Base-by-base conservation (phyloP, 192 early-diverging fungal species). In the Mortierella claussenii region DNA sequence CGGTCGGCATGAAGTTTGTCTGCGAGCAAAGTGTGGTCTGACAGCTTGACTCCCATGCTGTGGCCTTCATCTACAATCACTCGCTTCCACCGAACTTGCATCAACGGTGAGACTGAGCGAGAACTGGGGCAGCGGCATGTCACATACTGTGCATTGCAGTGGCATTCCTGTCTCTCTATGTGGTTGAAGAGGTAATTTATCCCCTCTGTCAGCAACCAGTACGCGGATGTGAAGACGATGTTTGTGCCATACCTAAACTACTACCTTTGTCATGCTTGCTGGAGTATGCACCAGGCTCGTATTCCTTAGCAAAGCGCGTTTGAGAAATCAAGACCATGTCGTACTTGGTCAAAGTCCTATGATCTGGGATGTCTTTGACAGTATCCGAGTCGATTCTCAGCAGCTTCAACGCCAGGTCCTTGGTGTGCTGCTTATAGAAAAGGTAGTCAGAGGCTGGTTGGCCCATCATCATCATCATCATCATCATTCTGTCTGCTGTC, bases 31-130 rank as follows among this genome's bases (percentile, higher is more conserved):
- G 82, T 78, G 32, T 69, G 87, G 61, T 61, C 79, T 58, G 75
- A 73, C 20, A 61, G 51, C 27, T 83, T 82, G 17, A 80, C 54
- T 4, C 86, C 84, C 86, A 95, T 83, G 33, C 82, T 81, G 49
- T 94, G 92, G 8, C 94, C 94, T 56, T 96, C 94, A 56, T 96
- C 94, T 12, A 94, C 89, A 55, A 96, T 89, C 23, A 96, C 58
- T 21, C 94, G 80, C 54, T 92, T 87, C 91, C 92, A 96, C 20
- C 87, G 87, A 2, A 96, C 80, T 21, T 86, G 82, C 40, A 89
- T 82, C 5, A 95, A 71, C 23, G 94, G 92, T 2, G 92, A 92
- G 17, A 84, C 68, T 42, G 79, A 74, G 2, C 78, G 28, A 7
- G 55, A 20, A 43, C 15, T 27, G 0, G 40, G 43, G 33, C 57